Conservation (phyloP, 805 yeast genomes). For the Scheffersomyces spartinae region DNA sequence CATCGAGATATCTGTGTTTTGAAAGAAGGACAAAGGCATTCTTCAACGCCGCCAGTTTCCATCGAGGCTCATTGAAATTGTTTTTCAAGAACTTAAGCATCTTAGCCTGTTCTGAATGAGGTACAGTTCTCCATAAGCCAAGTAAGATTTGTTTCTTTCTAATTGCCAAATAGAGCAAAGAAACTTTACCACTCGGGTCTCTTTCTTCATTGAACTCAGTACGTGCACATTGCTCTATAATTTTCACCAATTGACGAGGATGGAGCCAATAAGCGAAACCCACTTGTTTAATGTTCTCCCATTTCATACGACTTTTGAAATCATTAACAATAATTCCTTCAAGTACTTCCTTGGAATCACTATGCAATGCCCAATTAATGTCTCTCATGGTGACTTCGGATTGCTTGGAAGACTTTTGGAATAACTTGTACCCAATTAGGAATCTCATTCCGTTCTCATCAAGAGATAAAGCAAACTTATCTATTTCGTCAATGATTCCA, state of each 20-base stretch:
- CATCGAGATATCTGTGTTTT: conserved; percentile 77
- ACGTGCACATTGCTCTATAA: conserved; percentile 61
- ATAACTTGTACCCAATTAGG: conserved; percentile 58
- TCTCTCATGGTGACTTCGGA: conserved; percentile 63
- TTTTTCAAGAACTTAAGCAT: conserved; percentile 67
- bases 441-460: conserved; percentile 65
- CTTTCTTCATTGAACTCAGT: conserved; percentile 50
- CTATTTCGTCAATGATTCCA: conserved; percentile 48
- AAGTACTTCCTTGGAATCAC: conserved; percentile 63
- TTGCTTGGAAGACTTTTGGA: conserved; percentile 38
- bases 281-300: conserved; percentile 48
- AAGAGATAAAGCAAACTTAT: conserved; percentile 28
- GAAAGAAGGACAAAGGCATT: conserved; percentile 87
- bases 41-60: conserved; percentile 84
- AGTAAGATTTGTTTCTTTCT: conserved; percentile 63
- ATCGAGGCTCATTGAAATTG: conserved; percentile 63
- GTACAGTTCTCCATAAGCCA: conserved; percentile 77
- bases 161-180: conserved; percentile 70
- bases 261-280: conserved; percentile 68
- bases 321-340: conserved; percentile 36
- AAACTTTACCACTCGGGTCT: conserved; percentile 61
- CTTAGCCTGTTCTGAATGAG: conserved; percentile 73
- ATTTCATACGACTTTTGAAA: conserved; percentile 35
- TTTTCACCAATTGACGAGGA: conserved; percentile 30
- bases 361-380: conserved; percentile 77